Evolutionary conservation across 371 early-diverging fungal genomes (phyloP), one percentile per base, ranked within the genome.

Genomic region (Coemansia sp.): DNA sequence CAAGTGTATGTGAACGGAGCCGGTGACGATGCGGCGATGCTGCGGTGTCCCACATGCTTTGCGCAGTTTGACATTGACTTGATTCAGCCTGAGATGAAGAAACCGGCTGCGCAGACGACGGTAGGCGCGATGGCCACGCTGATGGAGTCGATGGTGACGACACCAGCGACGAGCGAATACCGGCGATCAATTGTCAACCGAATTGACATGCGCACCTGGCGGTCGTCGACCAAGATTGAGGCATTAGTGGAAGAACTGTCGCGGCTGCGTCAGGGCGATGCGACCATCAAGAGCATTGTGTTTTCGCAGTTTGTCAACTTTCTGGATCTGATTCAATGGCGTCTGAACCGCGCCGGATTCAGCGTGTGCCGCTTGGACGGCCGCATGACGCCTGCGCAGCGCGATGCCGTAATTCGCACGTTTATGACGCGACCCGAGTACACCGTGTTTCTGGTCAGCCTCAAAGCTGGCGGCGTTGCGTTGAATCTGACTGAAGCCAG

Each of bases 391-490:
- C 93, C 94, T 0, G 65, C 78, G 53, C 92, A 94, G 73, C 84
- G 96, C 53, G 90, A 91, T 64, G 88, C 93, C 0, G 90, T 91
- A 8, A 91, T 93, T 58, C 78, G 85, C 26, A 77, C 83, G 51
- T 97, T 97, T 71, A 90, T 89, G 84, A 90, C 86, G 16, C 90
- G 93, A 14, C 92, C 94, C 5, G 84, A 86, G 25, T 85, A 88
- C 56, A 96, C 94, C 0, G 93, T 95, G 25, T 96, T 97, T 71
- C 81, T 97, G 42, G 91, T 95, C 56, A 91, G 91, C 61, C 79
- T 97, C 12, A 93, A 93, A 74, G 98, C 97, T n/a, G 99, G 97
- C 30, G 97, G 98, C 55, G 93, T 97, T 6, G 99, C 97, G 0
- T 82, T 98, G 47, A 98, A 98, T 74, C 81, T 98, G 54, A 96